Evolutionary conservation across 352 stramenopile species (phyloP), one percentile per base, ranked within the genome.

Genomic region (Phytopythium delawarense): DNA sequence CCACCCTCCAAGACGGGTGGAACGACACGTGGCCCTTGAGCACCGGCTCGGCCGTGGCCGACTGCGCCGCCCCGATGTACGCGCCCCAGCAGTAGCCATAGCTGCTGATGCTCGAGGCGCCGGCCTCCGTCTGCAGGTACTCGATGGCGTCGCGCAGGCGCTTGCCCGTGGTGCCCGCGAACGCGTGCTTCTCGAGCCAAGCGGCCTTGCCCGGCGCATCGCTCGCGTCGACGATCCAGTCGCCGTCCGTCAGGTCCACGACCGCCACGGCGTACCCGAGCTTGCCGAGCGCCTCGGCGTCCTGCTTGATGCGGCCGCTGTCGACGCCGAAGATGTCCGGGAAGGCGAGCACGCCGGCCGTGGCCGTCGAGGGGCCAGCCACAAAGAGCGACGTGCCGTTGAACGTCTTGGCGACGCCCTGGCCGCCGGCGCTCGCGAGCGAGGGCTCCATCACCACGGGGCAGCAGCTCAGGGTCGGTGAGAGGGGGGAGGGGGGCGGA

Each of bases 381-480:
- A 74, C 70, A 59, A 79, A 84, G 28, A 87, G 54, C 2, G 58
- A 70, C 13, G 78, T 80, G 28, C 68, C 45, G 42, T 65, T 55
- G 53, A 71, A 71, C 9, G 60, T 71, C 63, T 70, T 78, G 34
- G 56, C 63, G 15, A 45, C 34, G 18, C 70, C 72, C 20, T 59
- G 23, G 32, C 59, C 61, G 11, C 59, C 51, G 12, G 48, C 65
- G 18, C 35, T 62, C 25, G 44, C 57, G 46, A 59, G 56, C n/a
- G 59, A 25, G 39, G 74, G 55, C 64, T 72, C 56, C 53, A 75
- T 73, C 44, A 48, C 53, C 48, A 59, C 48, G 39, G 78, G 75
- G 56, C 78, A 87, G 72, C 73, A 87, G 69, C 62, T 78, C 73
- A 76, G 76, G 54, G 23, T 49, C n/a, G n/a, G n/a, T n/a, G n/a